These are phyloP conservation scores for Microcera coccophila DNA, from an alignment of 2,329 filamentous ascomycete species.

Conservation along the genomic window DNA sequence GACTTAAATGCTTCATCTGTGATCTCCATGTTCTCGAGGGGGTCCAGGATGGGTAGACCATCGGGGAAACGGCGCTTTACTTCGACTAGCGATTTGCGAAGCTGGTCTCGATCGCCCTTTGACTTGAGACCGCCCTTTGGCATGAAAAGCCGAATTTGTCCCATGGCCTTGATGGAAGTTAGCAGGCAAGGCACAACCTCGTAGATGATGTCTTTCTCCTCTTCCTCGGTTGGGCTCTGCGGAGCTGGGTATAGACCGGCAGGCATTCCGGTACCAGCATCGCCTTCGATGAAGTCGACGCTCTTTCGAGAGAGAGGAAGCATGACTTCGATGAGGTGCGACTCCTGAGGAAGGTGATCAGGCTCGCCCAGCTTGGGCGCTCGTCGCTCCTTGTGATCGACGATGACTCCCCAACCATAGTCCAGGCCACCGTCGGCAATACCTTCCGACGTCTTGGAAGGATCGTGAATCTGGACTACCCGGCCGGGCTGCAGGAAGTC, in stretches of 20 bases:
- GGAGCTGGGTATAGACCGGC: conserved; percentile 51
- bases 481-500: conserved; percentile 86
- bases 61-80: conserved; percentile 87
- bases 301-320: conserved; percentile 56
- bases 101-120: conserved; percentile 60
- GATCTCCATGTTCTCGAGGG: conserved; percentile 95
- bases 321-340: conserved; percentile 78
- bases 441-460: conserved; percentile 43
- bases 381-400: conserved; percentile 66
- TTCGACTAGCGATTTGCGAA: conserved; percentile 70
- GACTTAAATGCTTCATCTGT: conserved; percentile 91
- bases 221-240: not conserved
- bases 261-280: conserved; percentile 46
- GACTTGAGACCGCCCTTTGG: conserved; percentile 68
- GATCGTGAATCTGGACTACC: conserved; percentile 78
- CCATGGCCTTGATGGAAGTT: conserved; percentile 78
- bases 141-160: conserved; percentile 78
- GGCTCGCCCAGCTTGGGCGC: conserved; percentile 63
- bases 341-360: conserved; percentile 69
- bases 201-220: conserved; percentile 29
- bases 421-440: conserved; percentile 47
- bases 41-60: conserved; percentile 82
- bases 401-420: conserved; percentile 91
- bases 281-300: conserved; percentile 40
- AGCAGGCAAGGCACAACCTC: conserved; percentile 71